phyloP scores from a whole-genome alignment of 1,284 basidiomycete genomes.

The Ustilago tritici region DNA sequence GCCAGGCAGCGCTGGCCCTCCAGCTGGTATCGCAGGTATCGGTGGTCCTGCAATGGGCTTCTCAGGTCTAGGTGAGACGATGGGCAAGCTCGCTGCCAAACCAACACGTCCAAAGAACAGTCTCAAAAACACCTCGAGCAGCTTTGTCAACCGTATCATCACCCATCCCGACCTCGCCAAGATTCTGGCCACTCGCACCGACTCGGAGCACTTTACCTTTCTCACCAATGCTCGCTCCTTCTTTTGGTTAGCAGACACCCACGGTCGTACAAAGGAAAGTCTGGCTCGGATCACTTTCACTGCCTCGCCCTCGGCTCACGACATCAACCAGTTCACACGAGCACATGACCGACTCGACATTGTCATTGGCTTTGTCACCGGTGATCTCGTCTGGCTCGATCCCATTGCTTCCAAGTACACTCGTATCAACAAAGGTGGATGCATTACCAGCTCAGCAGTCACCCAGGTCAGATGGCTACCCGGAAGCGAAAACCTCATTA shows the following conservation, averaged over 20 bases:
- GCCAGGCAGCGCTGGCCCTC: slow-evolving; percentile 36
- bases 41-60: slow-evolving; percentile 50
- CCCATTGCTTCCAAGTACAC: slow-evolving; percentile 85
- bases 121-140: slow-evolving; percentile 86
- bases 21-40: slow-evolving; percentile 47
- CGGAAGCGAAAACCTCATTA: slow-evolving; percentile 77
- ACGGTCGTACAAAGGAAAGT: slow-evolving; percentile 71
- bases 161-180: slow-evolving; percentile 81
- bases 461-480: slow-evolving; percentile 91
- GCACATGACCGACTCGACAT: slow-evolving; percentile 85
- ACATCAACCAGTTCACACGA: slow-evolving; percentile 82
- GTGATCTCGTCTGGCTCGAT: slow-evolving; percentile 84
- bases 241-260: slow-evolving; percentile 58
- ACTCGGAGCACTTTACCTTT: slow-evolving; percentile 71
- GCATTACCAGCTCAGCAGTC: slow-evolving; percentile 82
- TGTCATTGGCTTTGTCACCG: slow-evolving; percentile 90
- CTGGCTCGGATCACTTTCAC: slow-evolving; percentile 83
- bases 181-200: slow-evolving; percentile 76
- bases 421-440: slow-evolving; percentile 90
- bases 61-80: slow-evolving; percentile 44
- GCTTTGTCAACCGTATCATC: slow-evolving; percentile 87
- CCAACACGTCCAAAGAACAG: slow-evolving; percentile 82
- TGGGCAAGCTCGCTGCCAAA: slow-evolving; percentile 50
- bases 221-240: slow-evolving; percentile 60
- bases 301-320: slow-evolving; percentile 83